Evolutionary conservation across 257 asterid genomes (phyloP), one percentile per base, ranked within the genome.

Genomic region (Vinca minor): DNA sequence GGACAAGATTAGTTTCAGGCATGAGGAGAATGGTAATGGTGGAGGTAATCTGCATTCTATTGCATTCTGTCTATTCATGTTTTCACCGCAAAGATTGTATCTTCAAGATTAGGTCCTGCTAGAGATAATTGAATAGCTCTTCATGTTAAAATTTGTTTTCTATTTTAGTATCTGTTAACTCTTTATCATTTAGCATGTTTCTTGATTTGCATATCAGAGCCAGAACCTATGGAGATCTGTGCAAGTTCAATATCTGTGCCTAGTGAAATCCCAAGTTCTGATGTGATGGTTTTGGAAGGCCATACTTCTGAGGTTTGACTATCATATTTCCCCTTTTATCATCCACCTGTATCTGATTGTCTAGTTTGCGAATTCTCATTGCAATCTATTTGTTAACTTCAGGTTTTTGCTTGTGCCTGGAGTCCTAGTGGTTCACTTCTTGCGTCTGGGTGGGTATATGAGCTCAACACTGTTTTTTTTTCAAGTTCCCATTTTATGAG

Each of bases 371-470:
- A 50, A 58, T 59, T 66, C 57, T 36, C 31, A 41, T 31, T n/a
- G 34, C 59, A 64, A 29, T 35, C 53, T 48, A 63, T 62, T 54
- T 13, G 31, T 70, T 60, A 15, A n/a, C 38, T 73, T 65, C 86
- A 92, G 98, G 98, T 92, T 73, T 89, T 87, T 83, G 97, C 98
- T n/a, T 92, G 98, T 80, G 88, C 97, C 11, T 92, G 98, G 98
- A 87, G 89, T 70, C 95, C 98, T 39, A 59, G 79, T 36, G 96
- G 96, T 69, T 82, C 96, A 68, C 89, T 92, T 80, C 97, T 92
- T 80, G 98, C 98, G 68, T 87, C 98, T 68, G 98, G 98, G 98
- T 92, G 66, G 65, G 95, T 74, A 74, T 70, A 41, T 34, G 54
- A 44, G 68, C 65, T 46, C 49, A 53, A 42, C 13, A 44, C 67